Base-by-base conservation (phyloP, 2,329 filamentous ascomycete species). In the Colletotrichum sp. region DNA sequence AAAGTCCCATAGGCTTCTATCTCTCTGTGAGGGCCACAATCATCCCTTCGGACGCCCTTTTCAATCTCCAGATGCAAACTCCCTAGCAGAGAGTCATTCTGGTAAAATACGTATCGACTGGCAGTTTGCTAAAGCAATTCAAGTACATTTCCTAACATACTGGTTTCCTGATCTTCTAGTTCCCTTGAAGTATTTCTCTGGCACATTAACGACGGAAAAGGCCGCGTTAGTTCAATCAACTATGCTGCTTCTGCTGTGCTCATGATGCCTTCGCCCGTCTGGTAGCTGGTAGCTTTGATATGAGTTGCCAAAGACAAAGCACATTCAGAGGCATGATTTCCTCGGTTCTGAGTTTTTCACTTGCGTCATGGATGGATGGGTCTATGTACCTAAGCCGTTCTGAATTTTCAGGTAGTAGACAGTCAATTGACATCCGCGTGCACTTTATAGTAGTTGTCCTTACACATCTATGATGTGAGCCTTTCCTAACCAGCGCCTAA, bases 401-500 rank as follows among this genome's bases (percentile, higher is more conserved):
- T n/a, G 1, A 3, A n/a, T 2, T 48, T 48, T 7, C 38, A 48
- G 38, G 18, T 0, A 10, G 38, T 43, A 43, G 8, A 43, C 3
- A 5, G 28, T 30, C 28, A 30, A 30, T 9, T 30, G 38, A 10
- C 9, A 43, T 3, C 2, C 38, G 2, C 38, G 38, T 3, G 3
- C 5, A 4, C 0, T 18, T n/a, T n/a, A 12, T 21, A 21, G 18
- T 3, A 48, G 38, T 48, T n/a, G 0, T 48, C 18, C n/a, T 13
- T 2, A 8, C n/a, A 13, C 10, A 0, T 21, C 6, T 13, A 9
- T 52, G 6, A 21, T 52, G n/a, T 52, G 6, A 52, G n/a, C 10
- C 1, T 21, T 21, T 21, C n/a, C 43, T 13, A 0, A 52, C 4
- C 10, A 24, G 0, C 10, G 3, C 0, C 43, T 0, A 52, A 52